Evolutionary conservation across 176 grass and related monocot species (phyloP).

Genomic region (Tillandsia leiboldiana): DNA sequence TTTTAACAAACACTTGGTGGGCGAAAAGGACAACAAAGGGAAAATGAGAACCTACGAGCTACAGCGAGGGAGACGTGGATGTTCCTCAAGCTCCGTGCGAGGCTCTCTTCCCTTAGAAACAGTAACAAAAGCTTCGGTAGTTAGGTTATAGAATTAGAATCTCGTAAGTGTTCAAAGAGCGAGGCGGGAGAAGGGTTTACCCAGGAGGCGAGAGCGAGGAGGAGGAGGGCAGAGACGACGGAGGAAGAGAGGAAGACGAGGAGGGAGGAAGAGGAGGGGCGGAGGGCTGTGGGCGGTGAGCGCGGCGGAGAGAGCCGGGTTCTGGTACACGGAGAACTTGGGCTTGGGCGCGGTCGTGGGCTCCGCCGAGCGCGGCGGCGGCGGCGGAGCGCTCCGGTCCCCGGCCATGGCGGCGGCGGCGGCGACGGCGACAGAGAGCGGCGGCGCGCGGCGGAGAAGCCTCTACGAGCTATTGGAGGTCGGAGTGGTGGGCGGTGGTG

Average conservation of each 20-base stretch:
- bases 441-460: too few species aligned
- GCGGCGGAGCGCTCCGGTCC: too few species aligned
- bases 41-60: constrained; percentile 40
- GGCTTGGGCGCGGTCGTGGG: constrained; percentile 27
- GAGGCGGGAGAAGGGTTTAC: constrained; percentile 19
- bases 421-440: too few species aligned
- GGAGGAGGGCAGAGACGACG: constrained; percentile 23
- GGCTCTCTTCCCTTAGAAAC: constrained; percentile 42
- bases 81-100: constrained; percentile 28
- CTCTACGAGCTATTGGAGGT: too few species aligned
- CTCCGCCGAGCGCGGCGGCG: too few species aligned
- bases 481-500: too few species aligned
- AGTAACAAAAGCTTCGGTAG: neutral
- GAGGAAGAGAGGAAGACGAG: constrained; percentile 40
- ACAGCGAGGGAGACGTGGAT: constrained; percentile 25
- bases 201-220: constrained; percentile 51
- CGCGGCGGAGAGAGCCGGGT: constrained; percentile 50
- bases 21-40: neutral
- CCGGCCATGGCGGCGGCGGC: too few species aligned
- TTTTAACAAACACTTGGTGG: constrained; percentile 16
- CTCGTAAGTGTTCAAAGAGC: constrained; percentile 23
- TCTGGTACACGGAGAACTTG: constrained; percentile 83
- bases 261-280: constrained; percentile 48
- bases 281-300: constrained; percentile 45
- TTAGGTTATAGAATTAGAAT: constrained; percentile 13